Percentiles rank a stretch among this genome's conserved stretches.
phyloP scores from a whole-genome alignment of 345 rosid genomes.

The Sonneratia alba region DNA sequence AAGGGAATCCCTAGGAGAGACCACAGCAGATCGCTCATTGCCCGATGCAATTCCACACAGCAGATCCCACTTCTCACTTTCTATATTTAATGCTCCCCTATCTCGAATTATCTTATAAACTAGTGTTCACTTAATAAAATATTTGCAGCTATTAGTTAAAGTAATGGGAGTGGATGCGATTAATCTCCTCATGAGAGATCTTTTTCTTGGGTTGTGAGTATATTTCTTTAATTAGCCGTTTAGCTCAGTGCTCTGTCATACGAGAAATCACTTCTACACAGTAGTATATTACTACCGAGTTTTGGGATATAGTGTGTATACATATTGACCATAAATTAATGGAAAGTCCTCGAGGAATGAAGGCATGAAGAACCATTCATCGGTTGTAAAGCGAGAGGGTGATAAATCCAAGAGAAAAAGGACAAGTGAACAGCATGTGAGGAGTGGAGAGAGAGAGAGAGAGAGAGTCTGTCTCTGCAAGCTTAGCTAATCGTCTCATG shows the following conservation, averaged over 20 bases:
- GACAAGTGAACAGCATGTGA: slow-evolving; percentile 65
- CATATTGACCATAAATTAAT: not conserved
- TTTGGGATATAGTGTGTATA: no score
- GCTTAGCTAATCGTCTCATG: not conserved
- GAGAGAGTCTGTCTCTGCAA: not conserved
- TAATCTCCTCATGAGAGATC: not conserved
- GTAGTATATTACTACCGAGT: no score
- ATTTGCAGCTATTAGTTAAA: not conserved
- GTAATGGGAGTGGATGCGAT: no score
- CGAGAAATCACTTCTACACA: no score
- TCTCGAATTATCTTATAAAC: not conserved
- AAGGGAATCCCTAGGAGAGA: slow-evolving; percentile 62
- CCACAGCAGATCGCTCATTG: slow-evolving; percentile 14
- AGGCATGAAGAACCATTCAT: not conserved
- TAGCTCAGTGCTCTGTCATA: no score
- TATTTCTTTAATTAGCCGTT: no score
- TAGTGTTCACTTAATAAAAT: no score
- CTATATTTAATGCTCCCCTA: not conserved
- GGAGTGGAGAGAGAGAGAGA: slow-evolving; percentile 7
- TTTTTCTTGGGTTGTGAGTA: not conserved
- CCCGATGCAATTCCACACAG: slow-evolving; percentile 3
- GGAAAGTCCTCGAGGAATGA: not conserved
- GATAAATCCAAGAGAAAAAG: slow-evolving; percentile 44
- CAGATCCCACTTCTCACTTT: slow-evolving; percentile 9
- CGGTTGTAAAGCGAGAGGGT: slow-evolving; percentile 21